Evolutionary conservation across 2,329 filamentous ascomycete genomes (phyloP), one percentile per base, ranked within the genome.

Genomic region (Pseudocercospora cruenta): DNA sequence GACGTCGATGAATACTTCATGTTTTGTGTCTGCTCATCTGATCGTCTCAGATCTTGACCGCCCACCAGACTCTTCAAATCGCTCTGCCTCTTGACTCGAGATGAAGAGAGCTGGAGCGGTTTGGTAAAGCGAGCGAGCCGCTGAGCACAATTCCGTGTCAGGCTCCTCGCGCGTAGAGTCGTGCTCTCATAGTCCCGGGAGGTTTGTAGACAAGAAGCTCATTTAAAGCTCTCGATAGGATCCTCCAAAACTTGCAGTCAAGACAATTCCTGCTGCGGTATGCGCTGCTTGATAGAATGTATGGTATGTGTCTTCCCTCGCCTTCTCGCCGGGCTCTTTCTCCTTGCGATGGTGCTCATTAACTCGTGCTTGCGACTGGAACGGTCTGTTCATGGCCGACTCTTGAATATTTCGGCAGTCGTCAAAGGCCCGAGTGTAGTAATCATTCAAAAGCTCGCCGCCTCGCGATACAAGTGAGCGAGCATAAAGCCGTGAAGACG

Each of bases 401-500:
- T 39, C 3, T 39, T 16, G 12, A 5, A 7, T 6, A 14, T n/a
- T 39, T 16, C 36, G 36, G 36, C 4, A 39, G 16, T 2, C 36
- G 14, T 39, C 36, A 39, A 39, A 39, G 36, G 36, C 12, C 36
- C 47, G 22, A 24, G 10, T 21, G 2, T 14, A 9, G 47, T 21
- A n/a, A 21, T 10, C 47, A 8, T 2, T 10, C n/a, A 9, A 4
- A 14, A 51, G 1, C 47, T 51, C 4, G 4, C 24, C 21, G 47
- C 1, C 21, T 51, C 47, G 47, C 47, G 47, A 24, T 51, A 26
- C 24, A 24, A 51, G 33, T 26, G 51, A 55, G 51, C 51, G 51
- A 55, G 51, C 51, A 9, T 55, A 55, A 55, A n/a, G 51, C 51
- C 51, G 51, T n/a, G 51, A n/a, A 9, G 16, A 26, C 51, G 51